Conservation (phyloP, 768 basidiomycete species). For the Pleurotus cornucopiae region DNA sequence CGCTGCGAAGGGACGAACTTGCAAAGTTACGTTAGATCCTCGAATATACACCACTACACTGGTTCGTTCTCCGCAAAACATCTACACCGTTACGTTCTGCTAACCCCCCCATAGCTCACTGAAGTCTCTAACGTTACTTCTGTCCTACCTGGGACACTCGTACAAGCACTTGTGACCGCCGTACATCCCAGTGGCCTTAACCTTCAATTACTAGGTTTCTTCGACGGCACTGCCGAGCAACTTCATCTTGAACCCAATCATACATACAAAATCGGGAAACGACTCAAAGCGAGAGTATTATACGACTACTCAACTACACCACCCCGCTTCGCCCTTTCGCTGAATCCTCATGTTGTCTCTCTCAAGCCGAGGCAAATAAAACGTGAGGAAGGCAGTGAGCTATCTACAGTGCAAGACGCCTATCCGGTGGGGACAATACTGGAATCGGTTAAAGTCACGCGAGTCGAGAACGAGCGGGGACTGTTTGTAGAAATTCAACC, state of each 20-base stretch:
- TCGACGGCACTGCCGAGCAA: slow-evolving; percentile 84
- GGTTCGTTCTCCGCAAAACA: slow-evolving; percentile 28
- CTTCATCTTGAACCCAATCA: slow-evolving; percentile 61
- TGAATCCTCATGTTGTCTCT: slow-evolving; percentile 65
- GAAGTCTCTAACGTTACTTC: slow-evolving; percentile 77
- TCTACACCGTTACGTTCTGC: not conserved
- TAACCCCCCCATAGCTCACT: slow-evolving; percentile 44
- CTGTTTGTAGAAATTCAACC: slow-evolving; percentile 64
- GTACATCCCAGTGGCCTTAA: slow-evolving; percentile 72
- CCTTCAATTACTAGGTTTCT: slow-evolving; percentile 87
- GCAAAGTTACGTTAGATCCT: slow-evolving; percentile 59
- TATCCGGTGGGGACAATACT: slow-evolving; percentile 75
- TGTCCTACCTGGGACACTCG: slow-evolving; percentile 81
- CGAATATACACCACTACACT: slow-evolving; percentile 44
- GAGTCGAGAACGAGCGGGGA: slow-evolving; percentile 81
- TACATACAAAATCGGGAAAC: slow-evolving; percentile 59
- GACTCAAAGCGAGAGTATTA: slow-evolving; percentile 80
- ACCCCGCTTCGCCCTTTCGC: slow-evolving; percentile 78
- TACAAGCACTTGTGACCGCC: slow-evolving; percentile 78
- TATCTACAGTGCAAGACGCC: slow-evolving; percentile 39
- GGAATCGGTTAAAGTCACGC: slow-evolving; percentile 66
- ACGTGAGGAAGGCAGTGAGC: slow-evolving; percentile 14
- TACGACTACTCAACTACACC: slow-evolving; percentile 77
- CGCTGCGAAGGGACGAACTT: slow-evolving; percentile 75
- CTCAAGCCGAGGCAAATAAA: slow-evolving; percentile 38